Base-by-base conservation (phyloP, 257 asterid species). In the Orobanche coerulescens region DNA sequence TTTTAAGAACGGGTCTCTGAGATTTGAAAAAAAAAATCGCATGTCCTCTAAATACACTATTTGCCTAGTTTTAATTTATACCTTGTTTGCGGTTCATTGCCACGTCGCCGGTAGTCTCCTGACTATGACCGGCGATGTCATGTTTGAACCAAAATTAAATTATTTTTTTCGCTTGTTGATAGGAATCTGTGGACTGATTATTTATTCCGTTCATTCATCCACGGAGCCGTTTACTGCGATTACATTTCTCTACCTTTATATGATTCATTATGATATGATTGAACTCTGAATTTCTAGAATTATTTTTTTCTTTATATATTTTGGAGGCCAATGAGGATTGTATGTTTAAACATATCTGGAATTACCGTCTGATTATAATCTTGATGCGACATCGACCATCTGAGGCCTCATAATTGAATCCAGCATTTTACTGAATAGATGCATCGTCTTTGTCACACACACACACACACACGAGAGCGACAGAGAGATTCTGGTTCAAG, bases 1-100 rank as follows among this genome's bases (percentile, higher is more conserved):
- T 83, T 78, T 83, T 76, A n/a, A n/a, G 40, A 78, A 83, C 80
- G 87, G 91, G 91, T 64, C 80, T 74, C 87, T 83, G 91, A 83
- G 91, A 87, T 76, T 58, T 19, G 4, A 0, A 15, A 30, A 5
- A 3, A 30, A 30, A 9, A 1, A 1, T 18, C n/a, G n/a, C 19
- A 18, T 16, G 16, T 16, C 5, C 6, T 2, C 5, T 53, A 26
- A 5, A 1, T 13, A n/a, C 2, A 16, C 2, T 55, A 0, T 7
- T 55, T 31, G 1, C 1, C 6, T 12, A 5, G 1, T 4, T 6
- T 16, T 0, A 3, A 0, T 25, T 24, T 16, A n/a, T 9, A 0
- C 23, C 16, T 26, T 43, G 0, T 3, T 0, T 12, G 19, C 9
- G 76, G 91, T 81, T 67, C 68, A 56, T 76, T 78, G 91, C 87